A percentile compares a stretch with the other conserved stretches of the same genome.
phyloP scores from a whole-genome alignment of 2,329 filamentous ascomycete species.

The Plectosphaerella plurivora region DNA sequence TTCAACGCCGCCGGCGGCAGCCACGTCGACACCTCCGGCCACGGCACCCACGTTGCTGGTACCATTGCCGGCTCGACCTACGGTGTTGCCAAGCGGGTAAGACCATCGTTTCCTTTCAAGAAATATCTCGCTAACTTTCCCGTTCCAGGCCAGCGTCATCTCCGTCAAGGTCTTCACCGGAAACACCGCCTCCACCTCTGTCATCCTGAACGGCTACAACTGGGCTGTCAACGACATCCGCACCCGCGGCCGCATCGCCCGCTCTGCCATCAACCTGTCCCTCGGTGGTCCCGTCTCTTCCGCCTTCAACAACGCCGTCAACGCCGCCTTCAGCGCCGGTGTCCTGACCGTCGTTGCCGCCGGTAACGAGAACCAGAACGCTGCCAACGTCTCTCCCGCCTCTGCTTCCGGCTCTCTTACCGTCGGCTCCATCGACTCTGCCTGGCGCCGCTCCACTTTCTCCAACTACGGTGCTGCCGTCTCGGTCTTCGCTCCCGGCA shows the following conservation, averaged over 20 bases:
- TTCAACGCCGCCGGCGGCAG: slow-evolving; percentile 17
- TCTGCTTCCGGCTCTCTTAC: slow-evolving; percentile 25
- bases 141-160: slow-evolving; percentile 33
- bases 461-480: slow-evolving; percentile 42
- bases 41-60: slow-evolving; percentile 43
- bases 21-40: slow-evolving; percentile 32
- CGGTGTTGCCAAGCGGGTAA: slow-evolving; percentile 38
- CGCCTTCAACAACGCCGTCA: slow-evolving; percentile 32
- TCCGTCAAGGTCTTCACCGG: slow-evolving; percentile 40
- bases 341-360: slow-evolving; percentile 36
- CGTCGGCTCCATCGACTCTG: slow-evolving; percentile 20
- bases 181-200: slow-evolving; percentile 13
- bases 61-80: slow-evolving; percentile 38
- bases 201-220: slow-evolving; percentile 15
- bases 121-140: no score
- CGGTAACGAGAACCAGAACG: slow-evolving; percentile 26
- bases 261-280: slow-evolving; percentile 34
- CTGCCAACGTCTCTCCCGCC: slow-evolving; percentile 22
- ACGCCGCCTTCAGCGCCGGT: slow-evolving; percentile 24
- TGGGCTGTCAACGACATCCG: slow-evolving; percentile 20
- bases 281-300: slow-evolving; percentile 25
- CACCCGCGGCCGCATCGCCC: slow-evolving; percentile 13
- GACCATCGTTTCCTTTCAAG: no score
- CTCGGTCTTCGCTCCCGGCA: slow-evolving; percentile 49
- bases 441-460: slow-evolving; percentile 4